phyloP scores from a whole-genome alignment of 2,329 filamentous ascomycete species.

The Ophiostoma piceae region DNA sequence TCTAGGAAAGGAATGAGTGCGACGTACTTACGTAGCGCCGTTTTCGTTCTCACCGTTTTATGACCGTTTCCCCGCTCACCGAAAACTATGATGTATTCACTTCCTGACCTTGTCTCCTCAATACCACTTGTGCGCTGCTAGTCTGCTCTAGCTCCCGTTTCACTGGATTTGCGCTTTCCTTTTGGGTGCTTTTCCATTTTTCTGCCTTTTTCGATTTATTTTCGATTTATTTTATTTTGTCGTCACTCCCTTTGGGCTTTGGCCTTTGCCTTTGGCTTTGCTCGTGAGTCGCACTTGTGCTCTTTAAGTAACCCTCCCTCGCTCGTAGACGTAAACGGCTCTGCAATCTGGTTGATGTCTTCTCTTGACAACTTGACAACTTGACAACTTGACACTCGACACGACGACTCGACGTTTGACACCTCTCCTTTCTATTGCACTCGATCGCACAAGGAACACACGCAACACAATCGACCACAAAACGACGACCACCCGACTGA shows the following conservation, averaged over 20 bases:
- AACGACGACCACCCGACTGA: too few relatives aligned
- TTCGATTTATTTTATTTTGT: background rate
- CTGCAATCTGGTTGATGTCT: background rate
- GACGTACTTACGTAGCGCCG: background rate
- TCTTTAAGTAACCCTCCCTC: constrained; percentile 25
- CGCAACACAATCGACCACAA: background rate
- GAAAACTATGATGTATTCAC: too few relatives aligned
- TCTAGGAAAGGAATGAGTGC: background rate
- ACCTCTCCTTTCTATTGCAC: too few relatives aligned
- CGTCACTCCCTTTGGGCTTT: background rate
- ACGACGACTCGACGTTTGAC: too few relatives aligned
- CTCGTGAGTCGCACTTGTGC: constrained; percentile 16
- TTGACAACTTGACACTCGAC: too few relatives aligned
- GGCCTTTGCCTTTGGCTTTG: background rate
- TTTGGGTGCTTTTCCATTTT: background rate
- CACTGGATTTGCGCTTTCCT: background rate
- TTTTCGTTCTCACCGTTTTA: background rate
- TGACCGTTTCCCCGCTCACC: too few relatives aligned
- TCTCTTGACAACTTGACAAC: background rate
- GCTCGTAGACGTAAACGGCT: constrained; percentile 15
- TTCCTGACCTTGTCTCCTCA: background rate
- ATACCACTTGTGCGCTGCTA: background rate
- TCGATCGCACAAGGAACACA: too few relatives aligned
- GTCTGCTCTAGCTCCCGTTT: constrained; percentile 7
- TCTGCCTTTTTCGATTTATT: background rate